A percentile compares a stretch with the other conserved stretches of the same genome.
Conservation (phyloP, 768 basidiomycete species). For the Hemileccinum rubropunctum region DNA sequence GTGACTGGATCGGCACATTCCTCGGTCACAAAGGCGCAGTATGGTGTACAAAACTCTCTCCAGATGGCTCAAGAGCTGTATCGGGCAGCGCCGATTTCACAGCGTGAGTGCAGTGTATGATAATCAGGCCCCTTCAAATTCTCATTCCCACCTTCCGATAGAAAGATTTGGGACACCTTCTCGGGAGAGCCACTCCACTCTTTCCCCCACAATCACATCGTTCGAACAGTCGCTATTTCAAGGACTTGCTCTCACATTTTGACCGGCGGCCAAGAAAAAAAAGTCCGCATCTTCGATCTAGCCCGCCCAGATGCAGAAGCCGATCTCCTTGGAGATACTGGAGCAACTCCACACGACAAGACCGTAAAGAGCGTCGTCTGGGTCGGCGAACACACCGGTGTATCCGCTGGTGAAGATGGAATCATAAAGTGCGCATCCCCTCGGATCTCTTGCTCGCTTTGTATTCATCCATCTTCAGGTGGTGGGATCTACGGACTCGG, state of each 20-base stretch:
- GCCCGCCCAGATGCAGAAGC: conserved; percentile 83
- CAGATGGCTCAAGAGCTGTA: conserved; percentile 81
- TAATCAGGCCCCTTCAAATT: conserved; percentile 3
- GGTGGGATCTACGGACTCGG: conserved; percentile 93
- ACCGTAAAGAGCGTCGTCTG: conserved; percentile 92
- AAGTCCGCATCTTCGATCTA: conserved; percentile 93
- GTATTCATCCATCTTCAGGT: conserved; percentile 47
- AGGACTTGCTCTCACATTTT: conserved; percentile 66
- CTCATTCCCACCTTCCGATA: conserved; percentile 32
- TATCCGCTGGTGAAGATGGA: conserved; percentile 91
- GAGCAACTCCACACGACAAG: conserved; percentile 73
- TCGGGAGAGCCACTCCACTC: conserved; percentile 86
- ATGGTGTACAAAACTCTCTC: conserved; percentile 91
- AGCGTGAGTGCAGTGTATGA: conserved; percentile 62
- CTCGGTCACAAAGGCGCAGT: conserved; percentile 93
- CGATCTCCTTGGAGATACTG: conserved; percentile 66
- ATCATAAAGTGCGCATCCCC: conserved; percentile 65
- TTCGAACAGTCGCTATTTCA: conserved; percentile 89
- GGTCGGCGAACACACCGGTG: conserved; percentile 84
- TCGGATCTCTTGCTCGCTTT: neutral
- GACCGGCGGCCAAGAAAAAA: conserved; percentile 97
- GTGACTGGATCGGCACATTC: conserved; percentile 97
- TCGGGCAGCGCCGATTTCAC: conserved; percentile 97
- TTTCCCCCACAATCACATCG: conserved; percentile 98
- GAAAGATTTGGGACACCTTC: conserved; percentile 96